These are phyloP conservation scores for Clarireedia monteithiana DNA, from an alignment of 2,329 filamentous ascomycete genomes.

Conservation along the genomic window DNA sequence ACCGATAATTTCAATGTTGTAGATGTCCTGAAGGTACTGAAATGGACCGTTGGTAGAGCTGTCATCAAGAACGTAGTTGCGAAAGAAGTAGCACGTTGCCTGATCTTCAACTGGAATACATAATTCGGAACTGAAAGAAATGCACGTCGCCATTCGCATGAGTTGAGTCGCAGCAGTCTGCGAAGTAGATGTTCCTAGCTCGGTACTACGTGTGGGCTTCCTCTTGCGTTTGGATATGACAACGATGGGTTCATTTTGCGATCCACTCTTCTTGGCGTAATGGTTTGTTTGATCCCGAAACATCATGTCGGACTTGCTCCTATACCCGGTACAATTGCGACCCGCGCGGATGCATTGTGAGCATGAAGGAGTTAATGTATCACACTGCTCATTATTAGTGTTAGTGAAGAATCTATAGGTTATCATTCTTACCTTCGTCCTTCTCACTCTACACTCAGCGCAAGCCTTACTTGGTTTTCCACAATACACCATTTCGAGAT, in stretches of 20 bases:
- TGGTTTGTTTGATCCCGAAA: conserved; percentile 45
- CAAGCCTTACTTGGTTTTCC: conserved; percentile 36
- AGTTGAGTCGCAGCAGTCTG: neutral
- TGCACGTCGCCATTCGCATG: neutral
- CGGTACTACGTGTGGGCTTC: no score
- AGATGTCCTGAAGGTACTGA: conserved; percentile 20
- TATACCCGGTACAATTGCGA: conserved; percentile 45
- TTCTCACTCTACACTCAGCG: conserved; percentile 34
- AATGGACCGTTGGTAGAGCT: conserved; percentile 15
- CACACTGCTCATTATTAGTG: conserved; percentile 37
- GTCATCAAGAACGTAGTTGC: conserved; percentile 21
- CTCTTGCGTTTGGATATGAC: neutral
- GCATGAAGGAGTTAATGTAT: conserved; percentile 43
- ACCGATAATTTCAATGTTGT: conserved; percentile 39
- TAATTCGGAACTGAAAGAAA: neutral
- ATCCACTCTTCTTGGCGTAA: conserved; percentile 11
- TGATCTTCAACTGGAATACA: conserved; percentile 17
- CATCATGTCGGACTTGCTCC: conserved; percentile 48
- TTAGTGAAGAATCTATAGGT: neutral
- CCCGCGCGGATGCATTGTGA: conserved; percentile 47
- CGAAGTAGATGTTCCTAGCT: neutral
- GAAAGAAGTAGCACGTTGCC: conserved; percentile 23
- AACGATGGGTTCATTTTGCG: neutral
- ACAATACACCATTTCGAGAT: conserved; percentile 20
- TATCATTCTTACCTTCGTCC: conserved; percentile 30